phyloP scores from a whole-genome alignment of 768 basidiomycete genomes.

The Epithele typhae region DNA sequence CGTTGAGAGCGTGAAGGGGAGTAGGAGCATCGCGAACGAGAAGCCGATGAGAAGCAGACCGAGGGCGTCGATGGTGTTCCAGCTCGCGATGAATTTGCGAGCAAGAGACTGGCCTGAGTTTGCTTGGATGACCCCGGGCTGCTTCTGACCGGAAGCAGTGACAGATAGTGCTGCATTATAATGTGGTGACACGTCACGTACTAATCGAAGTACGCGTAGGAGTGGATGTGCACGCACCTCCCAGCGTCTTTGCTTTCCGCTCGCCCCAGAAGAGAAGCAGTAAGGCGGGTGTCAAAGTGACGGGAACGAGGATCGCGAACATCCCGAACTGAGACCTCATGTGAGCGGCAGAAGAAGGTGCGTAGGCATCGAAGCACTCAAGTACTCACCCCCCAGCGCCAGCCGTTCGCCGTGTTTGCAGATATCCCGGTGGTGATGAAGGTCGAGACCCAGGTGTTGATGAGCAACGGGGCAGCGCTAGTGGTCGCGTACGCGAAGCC shows the following conservation, averaged over 20 bases:
- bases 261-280: neutral
- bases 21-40: conserved; percentile 13
- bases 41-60: conserved; percentile 18
- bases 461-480: too few species aligned
- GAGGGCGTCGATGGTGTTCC: conserved; percentile 14
- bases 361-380: neutral
- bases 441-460: neutral
- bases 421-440: neutral
- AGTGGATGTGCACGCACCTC: too few species aligned
- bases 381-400: too few species aligned
- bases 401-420: too few species aligned
- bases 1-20: conserved; percentile 15
- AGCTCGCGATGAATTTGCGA: conserved; percentile 3
- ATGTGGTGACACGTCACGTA: too few species aligned
- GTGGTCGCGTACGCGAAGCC: neutral
- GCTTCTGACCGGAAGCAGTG: neutral
- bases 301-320: conserved; percentile 4
- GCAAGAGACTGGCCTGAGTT: neutral
- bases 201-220: too few species aligned
- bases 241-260: neutral
- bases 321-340: neutral
- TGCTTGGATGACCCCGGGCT: neutral
- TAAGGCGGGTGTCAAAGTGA: neutral
- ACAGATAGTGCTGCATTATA: too few species aligned
- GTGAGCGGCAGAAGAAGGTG: neutral